Evolutionary conservation across 257 asterid genomes (phyloP).

Genomic region (Solanum piurae): DNA sequence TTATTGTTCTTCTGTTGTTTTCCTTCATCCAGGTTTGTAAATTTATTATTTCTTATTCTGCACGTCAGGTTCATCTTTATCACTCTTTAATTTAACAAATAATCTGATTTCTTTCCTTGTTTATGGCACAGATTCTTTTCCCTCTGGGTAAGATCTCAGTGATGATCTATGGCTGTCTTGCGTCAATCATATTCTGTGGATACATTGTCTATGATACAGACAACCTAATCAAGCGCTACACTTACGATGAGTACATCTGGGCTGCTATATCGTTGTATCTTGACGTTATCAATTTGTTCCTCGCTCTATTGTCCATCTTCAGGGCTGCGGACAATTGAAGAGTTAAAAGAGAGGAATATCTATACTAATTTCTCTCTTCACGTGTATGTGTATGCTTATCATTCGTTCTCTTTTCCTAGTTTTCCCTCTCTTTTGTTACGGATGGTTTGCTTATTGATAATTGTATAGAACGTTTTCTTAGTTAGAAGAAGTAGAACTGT

Average conservation of each 20-base stretch:
- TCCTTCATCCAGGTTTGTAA: constrained; percentile 38
- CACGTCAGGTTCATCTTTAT: neutral
- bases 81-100: neutral
- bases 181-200: constrained; percentile 28
- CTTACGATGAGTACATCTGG: constrained; percentile 52
- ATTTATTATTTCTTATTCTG: neutral
- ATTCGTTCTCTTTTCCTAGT: neutral
- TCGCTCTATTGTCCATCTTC: constrained; percentile 16
- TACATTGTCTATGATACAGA: constrained; percentile 44
- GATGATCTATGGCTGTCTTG: constrained; percentile 30
- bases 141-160: constrained; percentile 35
- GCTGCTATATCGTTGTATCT: constrained; percentile 44
- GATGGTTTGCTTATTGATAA: neutral
- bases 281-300: constrained; percentile 44
- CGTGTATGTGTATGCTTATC: neutral
- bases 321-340: constrained; percentile 21
- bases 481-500: neutral
- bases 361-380: neutral
- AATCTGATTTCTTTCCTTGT: neutral
- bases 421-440: neutral
- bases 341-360: neutral
- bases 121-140: constrained; percentile 41
- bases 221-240: constrained; percentile 32
- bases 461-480: neutral
- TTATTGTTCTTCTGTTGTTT: constrained; percentile 22